Base-by-base conservation (phyloP, 768 basidiomycete genomes). In the Termitomyces sp. region DNA sequence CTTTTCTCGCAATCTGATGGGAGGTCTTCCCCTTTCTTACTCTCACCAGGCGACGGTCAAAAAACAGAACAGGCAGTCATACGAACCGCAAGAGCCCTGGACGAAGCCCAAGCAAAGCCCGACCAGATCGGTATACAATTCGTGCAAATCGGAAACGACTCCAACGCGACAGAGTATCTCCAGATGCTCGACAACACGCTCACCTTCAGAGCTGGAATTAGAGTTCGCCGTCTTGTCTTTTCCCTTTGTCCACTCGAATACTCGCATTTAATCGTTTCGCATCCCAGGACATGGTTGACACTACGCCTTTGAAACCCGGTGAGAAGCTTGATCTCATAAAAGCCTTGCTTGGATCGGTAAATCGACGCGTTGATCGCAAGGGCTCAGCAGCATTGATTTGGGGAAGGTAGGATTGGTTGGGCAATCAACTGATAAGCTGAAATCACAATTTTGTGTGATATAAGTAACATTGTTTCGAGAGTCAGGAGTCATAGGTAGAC, bases 241-340 rank as follows among this genome's bases (percentile, higher is more conserved):
- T 13, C 2, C 35, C 35, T 32, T 35, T 9, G 32, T 48, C 28
- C 20, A 35, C 33, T 8, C 42, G 16, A 36, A 5, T 32, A 2
- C 14, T 18, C 35, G 14, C 20, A 38, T 24, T 9, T 26, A 13
- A 36, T 30, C 3, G 22, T 7, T 7, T 18, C 20, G 16, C 2
- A 36, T 14, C 26, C 13, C 53, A 84, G 75, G 86, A 88, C 66
- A 88, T 88, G 32, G 84, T 88, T 1, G 87, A 88, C 64, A 87
- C 84, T 2, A 84, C 83, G 1, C 77, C 54, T 7, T 54, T 77
- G 8, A 82, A 76, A 57, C 65, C 68, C 3, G 77, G 72, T 12
- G n/a, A n/a, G 7, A 61, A 73, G 20, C 61, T 86, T 59, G 77
- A 79, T 26, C 68, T 88, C 58, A 74, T 81, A 60, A 88, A 87